These are phyloP conservation scores for Candida sithepensis DNA, from an alignment of 805 yeast species.

Conservation along the genomic window DNA sequence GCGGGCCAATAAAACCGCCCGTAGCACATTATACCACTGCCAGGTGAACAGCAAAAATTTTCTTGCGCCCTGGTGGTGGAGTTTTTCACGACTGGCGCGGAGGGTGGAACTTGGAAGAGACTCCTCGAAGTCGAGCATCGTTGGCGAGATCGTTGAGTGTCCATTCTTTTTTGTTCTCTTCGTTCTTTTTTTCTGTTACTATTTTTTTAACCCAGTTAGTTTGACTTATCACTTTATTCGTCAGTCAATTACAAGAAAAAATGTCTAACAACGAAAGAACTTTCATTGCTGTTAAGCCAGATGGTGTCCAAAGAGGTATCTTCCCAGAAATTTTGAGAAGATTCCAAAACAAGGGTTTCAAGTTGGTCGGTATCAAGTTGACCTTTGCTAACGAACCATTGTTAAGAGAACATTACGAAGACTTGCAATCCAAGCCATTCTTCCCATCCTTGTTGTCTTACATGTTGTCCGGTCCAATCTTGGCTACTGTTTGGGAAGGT, in stretches of 20 bases:
- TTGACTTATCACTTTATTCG: no score
- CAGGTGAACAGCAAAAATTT: no score
- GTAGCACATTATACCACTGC: no score
- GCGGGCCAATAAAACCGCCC: no score
- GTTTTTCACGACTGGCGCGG: no score
- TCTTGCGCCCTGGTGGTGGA: no score
- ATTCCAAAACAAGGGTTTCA: constrained; percentile 97
- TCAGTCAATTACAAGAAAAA: constrained; percentile 8
- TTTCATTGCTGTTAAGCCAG: constrained; percentile 94
- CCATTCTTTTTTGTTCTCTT: no score
- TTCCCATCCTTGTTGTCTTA: constrained; percentile 94
- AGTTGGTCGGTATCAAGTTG: constrained; percentile 93
- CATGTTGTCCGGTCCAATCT: constrained; percentile 98
- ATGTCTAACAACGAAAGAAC: constrained; percentile 79
- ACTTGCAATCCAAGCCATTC: constrained; percentile 93
- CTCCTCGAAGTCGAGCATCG: no score
- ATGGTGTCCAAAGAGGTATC: constrained; percentile 99
- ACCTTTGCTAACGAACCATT: constrained; percentile 81
- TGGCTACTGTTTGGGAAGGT: constrained; percentile 99
- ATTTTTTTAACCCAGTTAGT: no score
- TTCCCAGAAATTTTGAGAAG: constrained; percentile 85
- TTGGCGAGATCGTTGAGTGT: no score
- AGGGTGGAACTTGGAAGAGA: no score
- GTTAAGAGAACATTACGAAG: constrained; percentile 92
- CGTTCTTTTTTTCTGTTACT: no score